Conservation (phyloP, 179 eudicot genomes). For the Nepenthes alata region DNA sequence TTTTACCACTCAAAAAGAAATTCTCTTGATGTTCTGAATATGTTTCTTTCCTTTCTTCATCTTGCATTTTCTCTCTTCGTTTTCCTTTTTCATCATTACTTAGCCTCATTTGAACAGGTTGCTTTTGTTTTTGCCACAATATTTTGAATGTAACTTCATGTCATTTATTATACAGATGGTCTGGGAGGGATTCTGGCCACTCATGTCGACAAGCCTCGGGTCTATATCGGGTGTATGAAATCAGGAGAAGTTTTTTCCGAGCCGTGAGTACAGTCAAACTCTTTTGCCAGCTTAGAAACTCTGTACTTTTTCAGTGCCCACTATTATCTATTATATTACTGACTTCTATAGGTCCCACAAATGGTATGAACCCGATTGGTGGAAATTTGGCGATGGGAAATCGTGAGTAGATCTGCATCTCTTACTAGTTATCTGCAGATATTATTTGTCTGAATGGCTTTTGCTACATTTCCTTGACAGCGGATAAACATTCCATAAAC, state of each 20-base stretch:
- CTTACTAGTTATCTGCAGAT: too few species aligned
- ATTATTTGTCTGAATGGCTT: too few species aligned
- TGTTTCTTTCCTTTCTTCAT: neutral
- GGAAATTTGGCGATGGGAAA: conserved; percentile 93
- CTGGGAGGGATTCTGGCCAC: conserved; percentile 59
- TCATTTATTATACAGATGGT: conserved; percentile 45
- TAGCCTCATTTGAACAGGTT: too few species aligned
- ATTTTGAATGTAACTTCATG: conserved; percentile 2
- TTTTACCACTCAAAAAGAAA: too few species aligned
- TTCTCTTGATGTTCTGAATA: too few species aligned
- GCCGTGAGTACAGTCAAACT: conserved; percentile 39
- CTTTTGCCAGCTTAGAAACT: neutral
- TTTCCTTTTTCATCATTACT: too few species aligned
- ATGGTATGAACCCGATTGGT: conserved; percentile 99
- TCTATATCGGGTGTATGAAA: conserved; percentile 88
- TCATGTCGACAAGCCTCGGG: conserved; percentile 59
- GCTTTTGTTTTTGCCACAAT: neutral
- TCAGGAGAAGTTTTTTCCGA: conserved; percentile 91
- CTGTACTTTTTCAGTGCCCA: neutral
- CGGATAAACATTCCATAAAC: too few species aligned
- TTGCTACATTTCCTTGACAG: too few species aligned
- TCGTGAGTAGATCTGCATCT: conserved; percentile 40
- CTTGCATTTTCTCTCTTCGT: too few species aligned
- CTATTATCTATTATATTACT: conserved; percentile 1
- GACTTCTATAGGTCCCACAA: conserved; percentile 44